A percentile compares a stretch with the other conserved stretches of the same genome.
Conservation (phyloP, 306 rosid genomes). For the Ormosia semicastrata region DNA sequence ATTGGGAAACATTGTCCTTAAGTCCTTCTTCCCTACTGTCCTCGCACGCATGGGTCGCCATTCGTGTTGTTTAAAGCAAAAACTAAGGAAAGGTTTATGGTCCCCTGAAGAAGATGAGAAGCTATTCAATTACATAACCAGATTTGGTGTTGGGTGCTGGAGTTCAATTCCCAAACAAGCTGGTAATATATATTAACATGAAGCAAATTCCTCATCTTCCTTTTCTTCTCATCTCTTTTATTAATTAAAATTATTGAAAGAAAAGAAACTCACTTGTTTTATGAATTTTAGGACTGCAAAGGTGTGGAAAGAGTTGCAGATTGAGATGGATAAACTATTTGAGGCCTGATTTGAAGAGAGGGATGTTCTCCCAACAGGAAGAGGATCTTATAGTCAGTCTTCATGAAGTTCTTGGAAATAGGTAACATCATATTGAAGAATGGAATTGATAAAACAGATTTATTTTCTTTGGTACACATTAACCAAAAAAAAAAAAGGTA, state of each 20-base stretch:
- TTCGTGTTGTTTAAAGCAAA: conserved; percentile 82
- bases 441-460: background rate
- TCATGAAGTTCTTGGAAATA: conserved; percentile 86
- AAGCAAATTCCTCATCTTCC: background rate
- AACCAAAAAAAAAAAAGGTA: background rate
- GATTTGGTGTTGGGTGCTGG: conserved; percentile 95
- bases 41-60: conserved; percentile 73
- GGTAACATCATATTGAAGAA: conserved; percentile 39
- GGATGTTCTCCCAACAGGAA: conserved; percentile 84
- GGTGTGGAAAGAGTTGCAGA: conserved; percentile 97
- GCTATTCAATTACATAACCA: conserved; percentile 84
- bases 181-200: conserved; percentile 39
- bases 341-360: conserved; percentile 97
- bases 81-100: conserved; percentile 91
- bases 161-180: conserved; percentile 93
- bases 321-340: conserved; percentile 92
- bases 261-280: background rate
- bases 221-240: background rate
- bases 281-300: conserved; percentile 65
- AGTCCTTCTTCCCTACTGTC: background rate
- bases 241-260: background rate
- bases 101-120: conserved; percentile 99
- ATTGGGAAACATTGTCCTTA: conserved; percentile 28
- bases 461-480: background rate
- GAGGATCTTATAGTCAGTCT: conserved; percentile 82